These are phyloP conservation scores for Aspergillus unguis DNA, from an alignment of 2,329 filamentous ascomycete genomes.

Conservation along the genomic window DNA sequence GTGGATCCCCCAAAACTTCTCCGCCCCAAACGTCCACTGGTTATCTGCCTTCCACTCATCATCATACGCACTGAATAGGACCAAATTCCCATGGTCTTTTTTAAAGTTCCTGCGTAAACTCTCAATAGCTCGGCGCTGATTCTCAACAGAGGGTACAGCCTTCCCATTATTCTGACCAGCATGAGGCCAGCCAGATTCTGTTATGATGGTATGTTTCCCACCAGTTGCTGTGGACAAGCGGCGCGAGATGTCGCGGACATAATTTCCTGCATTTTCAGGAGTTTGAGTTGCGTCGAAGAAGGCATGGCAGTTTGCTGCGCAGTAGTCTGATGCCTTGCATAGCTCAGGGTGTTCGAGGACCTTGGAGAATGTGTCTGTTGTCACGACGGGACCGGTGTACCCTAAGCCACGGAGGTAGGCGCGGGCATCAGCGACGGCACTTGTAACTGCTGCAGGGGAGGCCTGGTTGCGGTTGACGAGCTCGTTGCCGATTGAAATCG, in stretches of 20 bases:
- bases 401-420: conserved; percentile 58
- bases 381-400: conserved; percentile 70
- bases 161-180: conserved; percentile 61
- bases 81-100: conserved; percentile 41
- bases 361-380: conserved; percentile 74
- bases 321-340: conserved; percentile 72
- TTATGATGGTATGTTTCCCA: conserved; percentile 66
- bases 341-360: conserved; percentile 65
- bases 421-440: conserved; percentile 58
- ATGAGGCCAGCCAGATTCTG: conserved; percentile 82
- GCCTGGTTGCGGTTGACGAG: conserved; percentile 64
- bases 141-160: conserved; percentile 65
- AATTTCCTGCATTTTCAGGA: conserved; percentile 63
- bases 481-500: conserved; percentile 78
- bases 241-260: conserved; percentile 57
- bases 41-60: conserved; percentile 72
- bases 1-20: conserved; percentile 71
- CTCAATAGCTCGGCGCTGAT: conserved; percentile 64
- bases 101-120: conserved; percentile 62
- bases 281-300: conserved; percentile 70
- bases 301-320: conserved; percentile 76
- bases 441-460: conserved; percentile 52
- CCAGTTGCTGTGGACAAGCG: conserved; percentile 47
- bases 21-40: conserved; percentile 62
- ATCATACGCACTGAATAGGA: conserved; percentile 78